Percentiles rank a stretch among this genome's conserved stretches.
These are phyloP conservation scores for Phytophthora sansomeana DNA, from an alignment of 352 stramenopile species.

Conservation along the genomic window DNA sequence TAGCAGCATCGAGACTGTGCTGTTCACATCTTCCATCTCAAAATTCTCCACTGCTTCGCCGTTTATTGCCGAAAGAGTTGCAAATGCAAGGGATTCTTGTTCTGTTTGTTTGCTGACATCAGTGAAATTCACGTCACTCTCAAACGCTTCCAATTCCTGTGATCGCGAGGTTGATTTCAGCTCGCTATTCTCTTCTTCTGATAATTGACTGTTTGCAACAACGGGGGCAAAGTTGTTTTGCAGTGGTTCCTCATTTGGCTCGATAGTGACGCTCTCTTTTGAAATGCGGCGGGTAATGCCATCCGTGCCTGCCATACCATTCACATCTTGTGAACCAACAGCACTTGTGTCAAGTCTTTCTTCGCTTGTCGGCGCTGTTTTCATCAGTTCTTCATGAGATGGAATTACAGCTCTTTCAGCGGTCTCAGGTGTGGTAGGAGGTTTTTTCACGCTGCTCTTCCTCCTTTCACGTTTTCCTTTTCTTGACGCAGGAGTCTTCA, in stretches of 20 bases:
- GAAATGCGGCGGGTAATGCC: not conserved
- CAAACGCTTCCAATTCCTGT: not conserved
- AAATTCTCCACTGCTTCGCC: not conserved
- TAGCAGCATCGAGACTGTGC: slow-evolving; percentile 4
- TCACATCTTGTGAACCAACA: not conserved
- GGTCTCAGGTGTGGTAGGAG: not conserved
- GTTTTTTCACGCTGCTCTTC: slow-evolving; percentile 34
- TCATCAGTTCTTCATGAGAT: not conserved
- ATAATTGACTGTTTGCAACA: not conserved
- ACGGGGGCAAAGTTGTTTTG: not conserved
- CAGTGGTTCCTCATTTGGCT: not conserved
- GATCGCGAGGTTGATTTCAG: not conserved
- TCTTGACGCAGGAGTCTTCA: slow-evolving; percentile 2
- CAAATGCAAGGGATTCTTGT: not conserved
- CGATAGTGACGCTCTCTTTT: not conserved
- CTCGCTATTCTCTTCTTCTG: not conserved
- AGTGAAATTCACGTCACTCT: not conserved
- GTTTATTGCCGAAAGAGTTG: not conserved
- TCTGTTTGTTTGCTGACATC: not conserved
- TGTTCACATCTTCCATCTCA: not conserved
- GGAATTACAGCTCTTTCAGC: slow-evolving; percentile 1
- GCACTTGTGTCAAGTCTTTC: not conserved
- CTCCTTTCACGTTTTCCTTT: slow-evolving; percentile 26
- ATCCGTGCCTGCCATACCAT: not conserved
- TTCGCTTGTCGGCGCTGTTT: slow-evolving; percentile 10